Percentiles rank a stretch among this genome's conserved stretches.
phyloP scores from a whole-genome alignment of 2,329 filamentous ascomycete genomes.

The Aulographum hederae region DNA sequence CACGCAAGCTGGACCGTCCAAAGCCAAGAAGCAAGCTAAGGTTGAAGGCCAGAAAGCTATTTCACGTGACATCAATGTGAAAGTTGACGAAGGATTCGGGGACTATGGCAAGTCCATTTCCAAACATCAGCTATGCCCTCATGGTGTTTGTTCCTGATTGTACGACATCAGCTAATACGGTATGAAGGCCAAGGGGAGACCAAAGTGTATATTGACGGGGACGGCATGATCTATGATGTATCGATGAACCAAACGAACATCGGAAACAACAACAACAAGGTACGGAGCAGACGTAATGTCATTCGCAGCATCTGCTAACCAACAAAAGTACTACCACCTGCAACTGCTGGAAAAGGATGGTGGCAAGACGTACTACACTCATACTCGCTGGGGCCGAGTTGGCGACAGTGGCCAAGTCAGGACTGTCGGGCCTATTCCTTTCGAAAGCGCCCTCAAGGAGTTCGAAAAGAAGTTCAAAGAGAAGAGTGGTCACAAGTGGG shows the following conservation, averaged over 20 bases:
- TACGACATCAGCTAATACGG: too few relatives aligned
- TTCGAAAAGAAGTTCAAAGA: constrained; percentile 40
- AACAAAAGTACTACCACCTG: background rate
- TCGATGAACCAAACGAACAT: constrained; percentile 64
- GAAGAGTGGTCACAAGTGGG: constrained; percentile 35
- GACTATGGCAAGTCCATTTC: background rate
- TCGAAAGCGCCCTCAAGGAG: constrained; percentile 20
- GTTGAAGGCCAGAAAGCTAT: background rate
- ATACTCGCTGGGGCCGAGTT: constrained; percentile 63
- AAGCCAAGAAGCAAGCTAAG: background rate
- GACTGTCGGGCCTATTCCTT: constrained; percentile 18
- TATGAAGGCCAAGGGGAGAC: background rate
- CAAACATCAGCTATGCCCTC: too few relatives aligned
- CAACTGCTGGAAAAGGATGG: constrained; percentile 20
- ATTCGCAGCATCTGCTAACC: too few relatives aligned
- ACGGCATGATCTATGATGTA: constrained; percentile 57
- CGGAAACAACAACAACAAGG: constrained; percentile 58
- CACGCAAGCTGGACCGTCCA: background rate
- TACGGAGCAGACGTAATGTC: constrained; percentile 14
- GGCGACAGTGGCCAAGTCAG: constrained; percentile 31
- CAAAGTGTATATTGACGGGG: constrained; percentile 45
- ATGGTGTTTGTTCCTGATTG: too few relatives aligned
- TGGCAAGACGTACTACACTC: constrained; percentile 12
- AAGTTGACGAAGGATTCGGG: background rate
- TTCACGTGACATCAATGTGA: background rate